These are phyloP conservation scores for Nepenthes alata DNA, from an alignment of 179 eudicot genomes.

Conservation along the genomic window DNA sequence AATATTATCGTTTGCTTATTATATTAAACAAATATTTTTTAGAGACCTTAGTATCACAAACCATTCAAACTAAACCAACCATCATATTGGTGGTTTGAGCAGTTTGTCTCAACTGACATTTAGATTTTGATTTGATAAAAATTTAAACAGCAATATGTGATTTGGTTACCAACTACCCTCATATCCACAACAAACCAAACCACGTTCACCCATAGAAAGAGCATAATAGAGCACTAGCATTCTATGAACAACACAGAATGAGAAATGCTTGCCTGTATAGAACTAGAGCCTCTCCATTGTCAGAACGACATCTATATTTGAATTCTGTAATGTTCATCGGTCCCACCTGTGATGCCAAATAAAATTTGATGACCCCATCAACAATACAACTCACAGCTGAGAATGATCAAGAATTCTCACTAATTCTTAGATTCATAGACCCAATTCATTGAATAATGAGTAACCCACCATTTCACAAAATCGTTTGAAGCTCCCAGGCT, in stretches of 20 bases:
- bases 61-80: not conserved
- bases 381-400: not conserved
- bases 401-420: not conserved
- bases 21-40: too few species aligned
- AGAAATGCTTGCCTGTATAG: slow-evolving; percentile 59
- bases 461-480: slow-evolving; percentile 64
- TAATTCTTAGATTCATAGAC: too few species aligned
- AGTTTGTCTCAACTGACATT: too few species aligned
- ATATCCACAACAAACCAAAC: not conserved
- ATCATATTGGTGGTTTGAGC: too few species aligned
- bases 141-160: not conserved
- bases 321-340: slow-evolving; percentile 93
- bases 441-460: slow-evolving; percentile 1
- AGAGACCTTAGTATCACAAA: not conserved
- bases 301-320: slow-evolving; percentile 58
- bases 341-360: slow-evolving; percentile 54
- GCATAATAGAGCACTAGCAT: not conserved
- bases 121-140: too few species aligned
- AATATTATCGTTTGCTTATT: too few species aligned
- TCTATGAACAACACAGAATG: not conserved
- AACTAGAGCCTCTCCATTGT: slow-evolving; percentile 57
- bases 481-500: slow-evolving; percentile 72
- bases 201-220: not conserved
- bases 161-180: not conserved
- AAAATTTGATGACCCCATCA: not conserved